These are phyloP conservation scores for Populus tremula DNA, from an alignment of 345 rosid species.

Conservation along the genomic window DNA sequence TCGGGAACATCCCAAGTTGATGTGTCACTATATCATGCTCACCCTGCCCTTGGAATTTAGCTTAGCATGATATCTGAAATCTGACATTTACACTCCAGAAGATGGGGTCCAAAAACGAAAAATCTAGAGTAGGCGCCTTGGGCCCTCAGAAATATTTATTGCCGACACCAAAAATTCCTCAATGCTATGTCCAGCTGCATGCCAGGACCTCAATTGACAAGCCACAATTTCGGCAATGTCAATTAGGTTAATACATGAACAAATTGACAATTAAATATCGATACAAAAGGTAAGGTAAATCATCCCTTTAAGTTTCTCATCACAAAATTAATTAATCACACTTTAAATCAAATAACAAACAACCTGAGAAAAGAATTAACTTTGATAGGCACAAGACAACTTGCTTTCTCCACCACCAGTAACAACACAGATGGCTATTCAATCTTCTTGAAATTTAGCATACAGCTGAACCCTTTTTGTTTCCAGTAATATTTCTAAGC, in stretches of 20 bases:
- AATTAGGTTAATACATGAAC: not conserved
- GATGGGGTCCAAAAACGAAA: not conserved
- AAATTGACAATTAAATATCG: not conserved
- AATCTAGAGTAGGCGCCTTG: not conserved
- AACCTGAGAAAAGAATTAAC: conserved; percentile 11
- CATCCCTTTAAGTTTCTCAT: conserved; percentile 4
- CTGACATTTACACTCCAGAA: too few relatives aligned
- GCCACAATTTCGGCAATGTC: not conserved
- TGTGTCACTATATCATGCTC: not conserved
- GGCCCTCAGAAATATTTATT: not conserved
- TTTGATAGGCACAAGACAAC: conserved; percentile 3
- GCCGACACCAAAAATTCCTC: not conserved
- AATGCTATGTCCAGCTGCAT: not conserved
- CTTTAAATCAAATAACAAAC: conserved; percentile 17
- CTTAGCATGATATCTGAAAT: too few relatives aligned
- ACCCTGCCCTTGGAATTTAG: not conserved
- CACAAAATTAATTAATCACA: not conserved
- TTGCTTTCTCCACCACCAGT: conserved; percentile 20
- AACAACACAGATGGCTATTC: conserved; percentile 18
- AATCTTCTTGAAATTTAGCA: conserved; percentile 3
- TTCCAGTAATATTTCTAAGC: conserved; percentile 5
- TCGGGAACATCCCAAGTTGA: not conserved
- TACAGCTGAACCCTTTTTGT: not conserved
- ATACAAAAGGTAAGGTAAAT: not conserved
- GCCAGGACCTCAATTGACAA: not conserved